Evolutionary conservation across 208 protist genomes (phyloP), one percentile per base, ranked within the genome.

Genomic region (Leishmania mexicana): DNA sequence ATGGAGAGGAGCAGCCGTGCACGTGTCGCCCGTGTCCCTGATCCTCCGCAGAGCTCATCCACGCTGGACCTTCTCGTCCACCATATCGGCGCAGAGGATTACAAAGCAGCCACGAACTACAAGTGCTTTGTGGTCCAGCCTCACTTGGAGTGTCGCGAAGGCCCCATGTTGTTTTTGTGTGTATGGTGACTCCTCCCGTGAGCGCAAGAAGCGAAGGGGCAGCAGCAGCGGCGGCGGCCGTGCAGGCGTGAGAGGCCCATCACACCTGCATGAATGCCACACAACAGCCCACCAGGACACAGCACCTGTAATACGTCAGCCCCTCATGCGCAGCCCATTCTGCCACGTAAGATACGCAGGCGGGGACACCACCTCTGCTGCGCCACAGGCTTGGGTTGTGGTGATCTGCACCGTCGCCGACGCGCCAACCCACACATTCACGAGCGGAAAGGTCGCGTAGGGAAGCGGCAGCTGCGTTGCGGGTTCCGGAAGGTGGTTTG

Each of bases 361-460:
- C 6, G 47, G 57, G 3, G 86, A 70, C 38, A 70, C 80, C 13
- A 68, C 70, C 5, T 24, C 28, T 73, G 68, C 68, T 47, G 68
- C 42, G 42, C 10, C 10, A 75, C 92, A 87, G 1, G 45, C 31
- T 40, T 80, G 78, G 35, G 75, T 54, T 21, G 90, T 68, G 42
- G 86, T 87, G 60, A 94, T 78, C n/a, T 81, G 72, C 45, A 94
- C 85, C 51, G 80, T 80, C 10, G 88, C 91, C 3, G 88, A 83
- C 11, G 77, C 81, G 15, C 83, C 84, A 47, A 94, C 80, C 62
- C 83, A 87, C 40, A 92, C 77, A 62, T 76, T 79, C 21, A 93
- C 89, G 47, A 92, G 24, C 1, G 91, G 91, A 76, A 94, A 92
- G 65, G 86, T 83, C 24, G 79, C 84, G 64, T 86, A 88, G 21